Evolutionary conservation across 192 early-diverging fungal species (phyloP).

Genomic region (Neocallimastix lanati): DNA sequence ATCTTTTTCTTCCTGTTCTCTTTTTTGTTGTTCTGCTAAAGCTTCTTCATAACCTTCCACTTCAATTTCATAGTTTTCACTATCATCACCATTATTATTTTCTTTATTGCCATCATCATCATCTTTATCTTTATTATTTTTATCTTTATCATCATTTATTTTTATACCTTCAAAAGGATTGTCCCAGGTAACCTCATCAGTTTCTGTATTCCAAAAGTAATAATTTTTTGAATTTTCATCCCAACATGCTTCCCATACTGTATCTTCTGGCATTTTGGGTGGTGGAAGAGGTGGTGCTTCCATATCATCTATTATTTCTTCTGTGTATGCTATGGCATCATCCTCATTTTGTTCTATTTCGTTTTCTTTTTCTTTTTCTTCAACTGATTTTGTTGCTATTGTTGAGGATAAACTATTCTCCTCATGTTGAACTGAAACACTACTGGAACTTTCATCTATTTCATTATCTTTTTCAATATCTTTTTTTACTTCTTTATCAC

Average conservation of each 20-base stretch:
- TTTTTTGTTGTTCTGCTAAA: background rate
- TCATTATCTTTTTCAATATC: no score
- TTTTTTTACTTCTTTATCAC: no score
- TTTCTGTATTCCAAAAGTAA: background rate
- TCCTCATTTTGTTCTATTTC: no score
- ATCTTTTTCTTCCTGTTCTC: background rate
- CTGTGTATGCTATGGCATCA: no score
- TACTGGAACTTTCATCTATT: no score
- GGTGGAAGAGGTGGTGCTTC: background rate
- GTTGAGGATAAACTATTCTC: no score
- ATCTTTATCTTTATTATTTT: no score
- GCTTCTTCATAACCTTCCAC: background rate
- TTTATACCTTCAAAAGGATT: background rate
- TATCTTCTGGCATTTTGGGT: background rate
- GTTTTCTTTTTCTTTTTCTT: background rate
- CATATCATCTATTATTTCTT: background rate
- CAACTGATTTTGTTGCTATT: no score
- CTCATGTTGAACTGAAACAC: no score
- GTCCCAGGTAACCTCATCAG: background rate
- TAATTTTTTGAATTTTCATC: background rate
- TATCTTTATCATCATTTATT: no score
- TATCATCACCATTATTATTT: background rate
- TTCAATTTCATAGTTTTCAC: background rate
- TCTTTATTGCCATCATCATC: no score
- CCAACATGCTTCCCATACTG: background rate